A percentile compares a stretch with the other conserved stretches of the same genome.
phyloP scores from a whole-genome alignment of 176 grass and related monocot species.

The Carex littledalei region DNA sequence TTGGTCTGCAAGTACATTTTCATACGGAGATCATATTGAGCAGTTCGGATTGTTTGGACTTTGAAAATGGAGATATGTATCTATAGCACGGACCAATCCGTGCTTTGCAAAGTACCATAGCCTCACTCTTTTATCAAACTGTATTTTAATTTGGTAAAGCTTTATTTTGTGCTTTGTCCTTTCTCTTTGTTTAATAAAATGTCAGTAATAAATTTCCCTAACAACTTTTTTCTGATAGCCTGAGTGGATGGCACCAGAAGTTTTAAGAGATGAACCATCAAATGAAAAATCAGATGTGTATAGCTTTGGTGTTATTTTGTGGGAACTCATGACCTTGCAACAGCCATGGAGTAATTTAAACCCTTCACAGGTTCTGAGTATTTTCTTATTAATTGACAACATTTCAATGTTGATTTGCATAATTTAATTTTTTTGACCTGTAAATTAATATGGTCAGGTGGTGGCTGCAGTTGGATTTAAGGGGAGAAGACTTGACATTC shows the following conservation, averaged over 20 bases:
- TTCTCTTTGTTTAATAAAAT: background rate
- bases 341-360: conserved; percentile 77
- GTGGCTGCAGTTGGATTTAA: conserved; percentile 76
- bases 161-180: background rate
- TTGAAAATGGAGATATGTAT: no score
- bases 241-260: conserved; percentile 94
- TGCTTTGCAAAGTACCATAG: no score
- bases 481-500: conserved; percentile 63
- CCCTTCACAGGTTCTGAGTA: conserved; percentile 45
- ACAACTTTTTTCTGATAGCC: conserved; percentile 35
- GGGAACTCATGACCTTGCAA: conserved; percentile 90
- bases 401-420: background rate
- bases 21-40: no score
- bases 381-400: conserved; percentile 18
- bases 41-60: no score
- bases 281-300: conserved; percentile 96
- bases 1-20: no score
- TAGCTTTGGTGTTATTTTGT: conserved; percentile 74
- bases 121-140: background rate
- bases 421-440: background rate
- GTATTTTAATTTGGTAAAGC: background rate
- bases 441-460: conserved; percentile 38
- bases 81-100: no score
- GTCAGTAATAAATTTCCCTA: background rate
- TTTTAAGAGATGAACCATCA: conserved; percentile 59